Evolutionary conservation across 2,329 filamentous ascomycete genomes (phyloP).

Genomic region (Microdochium paspali): DNA sequence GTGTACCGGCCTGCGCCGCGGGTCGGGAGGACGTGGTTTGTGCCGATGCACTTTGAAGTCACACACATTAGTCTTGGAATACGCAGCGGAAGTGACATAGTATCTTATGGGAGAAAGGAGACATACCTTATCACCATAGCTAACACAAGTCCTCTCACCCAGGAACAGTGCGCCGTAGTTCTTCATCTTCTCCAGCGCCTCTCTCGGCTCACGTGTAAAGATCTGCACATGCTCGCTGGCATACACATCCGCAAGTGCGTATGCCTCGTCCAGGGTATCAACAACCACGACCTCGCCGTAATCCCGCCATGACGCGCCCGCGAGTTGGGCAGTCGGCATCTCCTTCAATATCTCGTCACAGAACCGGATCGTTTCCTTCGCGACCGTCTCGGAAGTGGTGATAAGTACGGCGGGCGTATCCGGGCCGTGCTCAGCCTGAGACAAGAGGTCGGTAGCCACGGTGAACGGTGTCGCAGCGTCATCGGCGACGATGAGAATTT

Average conservation of each 20-base stretch:
- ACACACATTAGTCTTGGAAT: no score
- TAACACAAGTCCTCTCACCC: constrained; percentile 41
- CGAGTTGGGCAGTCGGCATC: constrained; percentile 31
- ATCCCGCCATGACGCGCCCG: constrained; percentile 30
- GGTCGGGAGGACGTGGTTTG: constrained; percentile 44
- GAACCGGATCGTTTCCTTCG: constrained; percentile 22
- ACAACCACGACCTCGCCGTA: constrained; percentile 36
- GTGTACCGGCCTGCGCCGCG: constrained; percentile 36
- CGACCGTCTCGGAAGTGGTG: constrained; percentile 32
- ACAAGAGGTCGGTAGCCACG: constrained; percentile 34
- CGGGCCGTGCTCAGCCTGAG: constrained; percentile 41
- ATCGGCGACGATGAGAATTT: constrained; percentile 40
- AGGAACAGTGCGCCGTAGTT: constrained; percentile 41
- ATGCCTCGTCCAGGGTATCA: constrained; percentile 33
- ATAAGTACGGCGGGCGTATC: constrained; percentile 41
- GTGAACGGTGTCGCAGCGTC: constrained; percentile 33
- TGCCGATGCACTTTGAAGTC: constrained; percentile 34
- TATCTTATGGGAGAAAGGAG: no score
- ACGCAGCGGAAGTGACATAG: no score
- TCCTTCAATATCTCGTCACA: constrained; percentile 27
- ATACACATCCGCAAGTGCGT: constrained; percentile 33
- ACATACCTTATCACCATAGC: constrained; percentile 40
- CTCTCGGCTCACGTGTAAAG: constrained; percentile 31
- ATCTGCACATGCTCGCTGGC: constrained; percentile 43
- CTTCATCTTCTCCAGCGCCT: constrained; percentile 38